Evolutionary conservation across 2,329 filamentous ascomycete species (phyloP).

Genomic region (Rutstroemia sydowiana): DNA sequence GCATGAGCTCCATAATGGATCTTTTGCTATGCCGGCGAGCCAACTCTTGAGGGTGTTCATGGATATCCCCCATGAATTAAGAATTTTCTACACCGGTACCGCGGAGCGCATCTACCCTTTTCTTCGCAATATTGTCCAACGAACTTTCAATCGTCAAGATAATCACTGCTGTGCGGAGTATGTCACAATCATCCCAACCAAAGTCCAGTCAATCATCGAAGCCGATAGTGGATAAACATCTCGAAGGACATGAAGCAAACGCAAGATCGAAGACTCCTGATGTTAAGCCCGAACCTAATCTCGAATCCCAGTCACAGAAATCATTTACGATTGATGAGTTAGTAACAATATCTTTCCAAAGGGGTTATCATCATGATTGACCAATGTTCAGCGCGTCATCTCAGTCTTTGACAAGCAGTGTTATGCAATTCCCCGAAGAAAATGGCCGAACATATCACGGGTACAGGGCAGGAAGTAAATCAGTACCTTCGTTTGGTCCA

Average conservation of each 20-base stretch:
- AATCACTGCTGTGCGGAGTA: too few relatives aligned
- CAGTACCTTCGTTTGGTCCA: background rate
- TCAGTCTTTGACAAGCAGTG: slow-evolving; percentile 19
- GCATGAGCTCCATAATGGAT: too few relatives aligned
- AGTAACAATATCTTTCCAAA: background rate
- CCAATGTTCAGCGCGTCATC: background rate
- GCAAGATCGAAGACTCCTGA: background rate
- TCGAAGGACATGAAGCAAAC: background rate
- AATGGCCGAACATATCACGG: slow-evolving; percentile 25
- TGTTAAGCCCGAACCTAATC: background rate
- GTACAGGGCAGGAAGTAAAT: slow-evolving; percentile 5
- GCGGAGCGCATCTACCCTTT: too few relatives aligned
- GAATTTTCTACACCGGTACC: too few relatives aligned
- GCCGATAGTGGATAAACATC: too few relatives aligned
- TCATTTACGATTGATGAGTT: background rate
- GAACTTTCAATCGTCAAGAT: too few relatives aligned
- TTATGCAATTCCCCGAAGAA: slow-evolving; percentile 20
- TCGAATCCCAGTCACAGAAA: background rate
- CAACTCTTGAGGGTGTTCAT: too few relatives aligned
- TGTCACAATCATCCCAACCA: too few relatives aligned
- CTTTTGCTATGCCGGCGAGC: too few relatives aligned
- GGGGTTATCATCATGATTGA: background rate
- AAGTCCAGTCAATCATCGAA: too few relatives aligned
- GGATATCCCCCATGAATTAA: too few relatives aligned
- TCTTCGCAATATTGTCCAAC: too few relatives aligned